These are phyloP conservation scores for Pseudonitzschia pungens DNA, from an alignment of 108 stramenopile species.

Conservation along the genomic window DNA sequence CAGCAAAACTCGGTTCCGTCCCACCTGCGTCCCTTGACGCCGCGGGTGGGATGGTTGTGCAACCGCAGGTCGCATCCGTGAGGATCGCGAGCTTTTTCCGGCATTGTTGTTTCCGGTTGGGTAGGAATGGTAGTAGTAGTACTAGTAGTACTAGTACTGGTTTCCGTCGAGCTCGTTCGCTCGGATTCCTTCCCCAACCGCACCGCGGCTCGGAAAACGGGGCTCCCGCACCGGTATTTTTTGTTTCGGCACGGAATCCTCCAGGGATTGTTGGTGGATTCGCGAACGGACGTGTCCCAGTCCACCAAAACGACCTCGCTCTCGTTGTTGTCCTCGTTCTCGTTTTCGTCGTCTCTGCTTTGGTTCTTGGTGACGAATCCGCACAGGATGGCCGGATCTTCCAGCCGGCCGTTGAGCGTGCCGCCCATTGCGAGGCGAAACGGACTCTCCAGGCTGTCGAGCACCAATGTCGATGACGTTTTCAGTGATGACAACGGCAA, in stretches of 20 bases:
- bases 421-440: conserved; percentile 26
- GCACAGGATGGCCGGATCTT: conserved; percentile 4
- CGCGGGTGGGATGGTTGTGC: conserved; percentile 31
- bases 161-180: too few species aligned
- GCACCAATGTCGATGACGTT: too few species aligned
- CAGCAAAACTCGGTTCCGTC: conserved; percentile 30
- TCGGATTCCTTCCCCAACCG: background rate
- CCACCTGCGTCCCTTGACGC: conserved; percentile 29
- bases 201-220: background rate
- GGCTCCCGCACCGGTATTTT: too few species aligned
- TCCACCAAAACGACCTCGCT: background rate
- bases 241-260: conserved; percentile 16
- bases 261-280: background rate
- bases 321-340: background rate
- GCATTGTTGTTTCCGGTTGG: background rate
- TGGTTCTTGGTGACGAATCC: too few species aligned
- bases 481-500: too few species aligned
- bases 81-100: background rate
- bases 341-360: background rate
- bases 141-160: too few species aligned
- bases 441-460: background rate
- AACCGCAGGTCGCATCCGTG: background rate
- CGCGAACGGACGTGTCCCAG: conserved; percentile 3
- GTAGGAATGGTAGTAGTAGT: too few species aligned
- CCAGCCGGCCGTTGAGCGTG: conserved; percentile 24